A percentile compares a stretch with the other conserved stretches of the same genome.
These are phyloP conservation scores for Fusarium sarcochroum DNA, from an alignment of 2,329 filamentous ascomycete genomes.

Conservation along the genomic window DNA sequence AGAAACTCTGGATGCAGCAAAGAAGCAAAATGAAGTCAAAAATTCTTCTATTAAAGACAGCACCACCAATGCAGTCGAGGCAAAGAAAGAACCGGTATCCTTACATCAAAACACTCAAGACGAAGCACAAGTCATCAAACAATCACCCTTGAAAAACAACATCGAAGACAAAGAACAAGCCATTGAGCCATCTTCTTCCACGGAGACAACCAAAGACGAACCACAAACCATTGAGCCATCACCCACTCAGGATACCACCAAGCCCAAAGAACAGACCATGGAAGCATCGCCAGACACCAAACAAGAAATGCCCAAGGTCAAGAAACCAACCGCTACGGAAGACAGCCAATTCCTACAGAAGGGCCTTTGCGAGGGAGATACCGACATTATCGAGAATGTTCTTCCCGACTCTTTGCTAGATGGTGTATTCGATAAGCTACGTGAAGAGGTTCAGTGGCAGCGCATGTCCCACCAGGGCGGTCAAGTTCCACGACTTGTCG, in stretches of 20 bases:
- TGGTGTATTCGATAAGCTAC: conserved; percentile 77
- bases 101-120: conserved; percentile 7
- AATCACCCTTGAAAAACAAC: neutral
- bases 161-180: conserved; percentile 8
- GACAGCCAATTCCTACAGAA: conserved; percentile 55
- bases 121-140: neutral
- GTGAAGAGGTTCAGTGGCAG: conserved; percentile 86
- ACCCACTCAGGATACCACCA: neutral
- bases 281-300: conserved; percentile 5
- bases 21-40: conserved; percentile 7
- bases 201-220: conserved; percentile 5
- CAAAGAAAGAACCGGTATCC: conserved; percentile 5
- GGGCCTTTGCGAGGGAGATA: conserved; percentile 84
- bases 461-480: conserved; percentile 94
- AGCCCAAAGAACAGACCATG: conserved; percentile 6
- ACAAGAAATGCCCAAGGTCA: conserved; percentile 18
- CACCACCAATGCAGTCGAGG: neutral
- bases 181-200: neutral
- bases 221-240: neutral
- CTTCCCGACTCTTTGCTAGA: conserved; percentile 70
- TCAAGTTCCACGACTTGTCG: conserved; percentile 90
- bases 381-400: conserved; percentile 78
- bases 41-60: conserved; percentile 29
- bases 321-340: conserved; percentile 10
- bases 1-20: neutral